phyloP scores from a whole-genome alignment of 2,329 filamentous ascomycete species.

The Pseudogymnoascus sp. region DNA sequence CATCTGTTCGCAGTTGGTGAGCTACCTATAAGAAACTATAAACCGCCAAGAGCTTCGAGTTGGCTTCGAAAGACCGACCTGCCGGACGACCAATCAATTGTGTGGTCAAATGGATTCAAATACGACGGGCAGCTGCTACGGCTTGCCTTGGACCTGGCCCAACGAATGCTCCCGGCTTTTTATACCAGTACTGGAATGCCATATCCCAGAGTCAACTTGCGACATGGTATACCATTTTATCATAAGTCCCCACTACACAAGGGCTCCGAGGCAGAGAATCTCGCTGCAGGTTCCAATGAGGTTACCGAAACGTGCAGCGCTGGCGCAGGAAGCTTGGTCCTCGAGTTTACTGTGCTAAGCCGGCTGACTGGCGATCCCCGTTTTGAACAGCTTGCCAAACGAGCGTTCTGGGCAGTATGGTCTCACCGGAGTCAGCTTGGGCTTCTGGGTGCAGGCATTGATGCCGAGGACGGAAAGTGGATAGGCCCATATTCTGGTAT shows the following conservation, averaged over 20 bases:
- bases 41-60: constrained; percentile 33
- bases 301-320: constrained; percentile 96
- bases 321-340: constrained; percentile 86
- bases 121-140: constrained; percentile 87
- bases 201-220: constrained; percentile 88
- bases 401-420: constrained; percentile 98
- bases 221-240: constrained; percentile 87
- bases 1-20: constrained; percentile 90
- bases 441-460: constrained; percentile 83
- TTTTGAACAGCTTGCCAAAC: constrained; percentile 85
- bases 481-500: constrained; percentile 85
- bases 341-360: constrained; percentile 88
- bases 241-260: constrained; percentile 71
- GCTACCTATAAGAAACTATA: constrained; percentile 74
- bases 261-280: constrained; percentile 38
- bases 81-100: constrained; percentile 46
- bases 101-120: constrained; percentile 67
- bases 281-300: constrained; percentile 39
- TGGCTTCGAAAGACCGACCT: constrained; percentile 22
- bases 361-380: constrained; percentile 75
- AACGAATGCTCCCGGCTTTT: constrained; percentile 83
- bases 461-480: constrained; percentile 86
- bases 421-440: constrained; percentile 73
- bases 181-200: constrained; percentile 85
- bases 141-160: constrained; percentile 77